Evolutionary conservation across 805 yeast genomes (phyloP).

Genomic region (Isabelozyma rhagii): DNA sequence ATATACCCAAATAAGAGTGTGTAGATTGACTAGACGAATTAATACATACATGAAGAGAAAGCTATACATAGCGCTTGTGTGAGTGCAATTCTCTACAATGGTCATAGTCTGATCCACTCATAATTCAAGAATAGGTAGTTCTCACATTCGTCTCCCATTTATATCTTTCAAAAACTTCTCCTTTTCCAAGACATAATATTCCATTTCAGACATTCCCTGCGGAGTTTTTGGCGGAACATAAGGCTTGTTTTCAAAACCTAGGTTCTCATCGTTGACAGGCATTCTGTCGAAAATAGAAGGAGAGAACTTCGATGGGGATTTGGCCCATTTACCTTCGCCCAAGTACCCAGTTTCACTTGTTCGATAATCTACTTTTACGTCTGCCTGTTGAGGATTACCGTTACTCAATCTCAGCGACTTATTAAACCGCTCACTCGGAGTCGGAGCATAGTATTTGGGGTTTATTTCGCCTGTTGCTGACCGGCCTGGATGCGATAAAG

Average conservation of each 20-base stretch:
- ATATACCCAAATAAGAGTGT: too few species aligned
- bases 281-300: constrained; percentile 35
- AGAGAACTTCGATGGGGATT: constrained; percentile 18
- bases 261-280: constrained; percentile 15
- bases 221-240: constrained; percentile 45
- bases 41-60: too few species aligned
- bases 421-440: constrained; percentile 42
- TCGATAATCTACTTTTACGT: constrained; percentile 22
- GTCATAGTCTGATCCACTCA: too few species aligned
- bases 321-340: constrained; percentile 33
- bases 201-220: constrained; percentile 37
- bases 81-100: too few species aligned
- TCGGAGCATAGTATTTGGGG: constrained; percentile 44
- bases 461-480: constrained; percentile 19
- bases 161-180: constrained; percentile 38
- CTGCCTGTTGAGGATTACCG: constrained; percentile 17
- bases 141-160: constrained; percentile 25
- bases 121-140: too few species aligned
- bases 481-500: constrained; percentile 20
- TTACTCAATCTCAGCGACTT: constrained; percentile 18
- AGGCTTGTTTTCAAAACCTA: constrained; percentile 30
- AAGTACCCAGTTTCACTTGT: constrained; percentile 37
- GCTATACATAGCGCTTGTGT: too few species aligned
- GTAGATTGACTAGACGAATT: too few species aligned
- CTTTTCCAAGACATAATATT: constrained; percentile 39